phyloP scores from a whole-genome alignment of 2,329 filamentous ascomycete species.

The Nakataea oryzae region DNA sequence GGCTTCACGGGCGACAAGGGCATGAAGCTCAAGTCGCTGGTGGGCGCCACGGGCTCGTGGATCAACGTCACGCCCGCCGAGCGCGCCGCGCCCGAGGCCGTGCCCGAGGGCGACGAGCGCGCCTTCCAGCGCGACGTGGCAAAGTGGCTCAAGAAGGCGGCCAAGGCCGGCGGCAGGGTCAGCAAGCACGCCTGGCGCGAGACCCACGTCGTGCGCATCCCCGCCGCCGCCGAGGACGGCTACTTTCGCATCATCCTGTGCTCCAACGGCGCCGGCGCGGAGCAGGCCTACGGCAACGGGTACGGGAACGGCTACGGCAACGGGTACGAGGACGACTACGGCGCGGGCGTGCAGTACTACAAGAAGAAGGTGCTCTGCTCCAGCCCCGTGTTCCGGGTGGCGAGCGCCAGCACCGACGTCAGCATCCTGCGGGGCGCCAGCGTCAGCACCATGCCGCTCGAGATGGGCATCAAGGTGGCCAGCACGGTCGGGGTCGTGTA shows the following conservation, averaged over 20 bases:
- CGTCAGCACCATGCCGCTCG: slow-evolving; percentile 52
- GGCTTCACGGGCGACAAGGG: slow-evolving; percentile 60
- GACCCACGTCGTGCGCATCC: slow-evolving; percentile 55
- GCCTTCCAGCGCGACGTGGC: slow-evolving; percentile 58
- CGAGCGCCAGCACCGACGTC: slow-evolving; percentile 51
- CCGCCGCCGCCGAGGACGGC: slow-evolving; percentile 51
- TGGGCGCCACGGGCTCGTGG: slow-evolving; percentile 51
- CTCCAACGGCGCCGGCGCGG: slow-evolving; percentile 22
- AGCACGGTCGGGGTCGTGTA: slow-evolving; percentile 35
- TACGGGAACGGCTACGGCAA: slow-evolving; percentile 4
- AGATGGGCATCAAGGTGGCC: slow-evolving; percentile 49
- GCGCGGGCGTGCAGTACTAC: slow-evolving; percentile 9
- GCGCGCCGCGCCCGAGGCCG: slow-evolving; percentile 31
- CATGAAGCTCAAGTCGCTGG: slow-evolving; percentile 53
- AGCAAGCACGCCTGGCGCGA: slow-evolving; percentile 44
- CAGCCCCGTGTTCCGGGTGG: slow-evolving; percentile 59
- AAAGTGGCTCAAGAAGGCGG: slow-evolving; percentile 49
- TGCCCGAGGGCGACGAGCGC: slow-evolving; percentile 48
- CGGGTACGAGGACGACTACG: slow-evolving; percentile 4
- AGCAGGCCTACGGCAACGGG: slow-evolving; percentile 8
- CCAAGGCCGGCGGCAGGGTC: slow-evolving; percentile 28
- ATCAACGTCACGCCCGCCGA: slow-evolving; percentile 55
- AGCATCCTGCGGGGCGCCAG: slow-evolving; percentile 56
- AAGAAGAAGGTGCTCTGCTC: slow-evolving; percentile 51
- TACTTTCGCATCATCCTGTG: slow-evolving; percentile 61